phyloP scores from a whole-genome alignment of 1,139 yeast species.

The Sugiyamaella japonica region DNA sequence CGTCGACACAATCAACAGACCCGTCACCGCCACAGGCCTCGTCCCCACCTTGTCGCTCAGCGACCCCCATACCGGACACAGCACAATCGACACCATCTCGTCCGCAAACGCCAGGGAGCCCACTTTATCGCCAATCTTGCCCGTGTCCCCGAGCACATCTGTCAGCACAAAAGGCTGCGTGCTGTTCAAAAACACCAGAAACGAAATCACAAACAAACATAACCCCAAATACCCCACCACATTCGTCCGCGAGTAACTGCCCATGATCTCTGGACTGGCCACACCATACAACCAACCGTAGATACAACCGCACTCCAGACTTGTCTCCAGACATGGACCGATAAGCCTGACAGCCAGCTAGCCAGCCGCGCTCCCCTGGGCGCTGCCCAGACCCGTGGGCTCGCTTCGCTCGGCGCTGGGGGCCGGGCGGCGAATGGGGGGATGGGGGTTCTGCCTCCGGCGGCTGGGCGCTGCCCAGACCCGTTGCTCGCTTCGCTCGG shows the following conservation, averaged over 20 bases:
- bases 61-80: constrained; percentile 67
- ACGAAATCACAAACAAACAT: constrained; percentile 56
- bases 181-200: constrained; percentile 65
- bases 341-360: too few relatives aligned
- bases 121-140: constrained; percentile 54
- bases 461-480: constrained; percentile 3
- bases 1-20: constrained; percentile 51
- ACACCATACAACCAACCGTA: not conserved
- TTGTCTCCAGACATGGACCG: too few relatives aligned
- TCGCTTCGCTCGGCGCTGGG: not conserved
- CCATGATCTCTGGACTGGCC: constrained; percentile 4
- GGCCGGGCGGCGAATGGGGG: too few relatives aligned
- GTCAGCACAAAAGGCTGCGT: constrained; percentile 68
- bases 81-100: constrained; percentile 54
- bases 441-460: not conserved
- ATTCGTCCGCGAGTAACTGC: constrained; percentile 21
- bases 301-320: too few relatives aligned
- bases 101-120: constrained; percentile 66
- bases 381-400: not conserved
- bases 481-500: constrained; percentile 2
- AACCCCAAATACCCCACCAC: constrained; percentile 34
- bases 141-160: constrained; percentile 52
- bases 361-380: not conserved
- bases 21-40: constrained; percentile 50
- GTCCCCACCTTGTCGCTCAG: constrained; percentile 65